Evolutionary conservation across 2,329 filamentous ascomycete genomes (phyloP).

Genomic region (Thelonectria discophora): DNA sequence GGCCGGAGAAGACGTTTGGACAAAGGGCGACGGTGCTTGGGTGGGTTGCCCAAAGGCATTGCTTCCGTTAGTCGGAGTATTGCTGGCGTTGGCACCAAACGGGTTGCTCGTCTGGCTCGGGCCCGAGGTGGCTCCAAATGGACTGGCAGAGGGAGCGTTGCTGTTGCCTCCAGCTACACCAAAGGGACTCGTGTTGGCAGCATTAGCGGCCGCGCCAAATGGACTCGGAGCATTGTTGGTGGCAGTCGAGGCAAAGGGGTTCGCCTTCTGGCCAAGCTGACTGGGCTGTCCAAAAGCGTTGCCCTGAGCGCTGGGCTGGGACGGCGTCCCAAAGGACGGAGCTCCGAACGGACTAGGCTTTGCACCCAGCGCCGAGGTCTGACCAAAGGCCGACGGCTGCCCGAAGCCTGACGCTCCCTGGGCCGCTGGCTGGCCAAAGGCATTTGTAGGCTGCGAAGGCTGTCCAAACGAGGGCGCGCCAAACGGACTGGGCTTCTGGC

Average conservation of each 20-base stretch:
- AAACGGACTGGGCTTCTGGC: conserved; percentile 49
- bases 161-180: conserved; percentile 34
- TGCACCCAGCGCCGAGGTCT: conserved; percentile 49
- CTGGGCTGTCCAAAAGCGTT: conserved; percentile 48
- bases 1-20: conserved; percentile 29
- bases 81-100: conserved; percentile 32
- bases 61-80: conserved; percentile 25
- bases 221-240: conserved; percentile 19
- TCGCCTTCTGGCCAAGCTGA: conserved; percentile 50
- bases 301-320: conserved; percentile 40
- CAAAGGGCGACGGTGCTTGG: conserved; percentile 36
- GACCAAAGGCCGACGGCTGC: conserved; percentile 53
- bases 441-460: conserved; percentile 40
- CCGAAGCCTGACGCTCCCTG: conserved; percentile 46
- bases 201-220: conserved; percentile 33
- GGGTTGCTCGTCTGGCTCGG: conserved; percentile 31
- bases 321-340: conserved; percentile 48
- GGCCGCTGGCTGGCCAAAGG: conserved; percentile 39
- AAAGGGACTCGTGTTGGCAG: conserved; percentile 43
- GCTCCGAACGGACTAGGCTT: conserved; percentile 49
- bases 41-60: conserved; percentile 43
- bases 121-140: conserved; percentile 40
- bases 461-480: conserved; percentile 49
- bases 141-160: conserved; percentile 36
- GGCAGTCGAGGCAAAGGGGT: conserved; percentile 46